phyloP scores from a whole-genome alignment of 345 rosid species.

The Salix purpurea region DNA sequence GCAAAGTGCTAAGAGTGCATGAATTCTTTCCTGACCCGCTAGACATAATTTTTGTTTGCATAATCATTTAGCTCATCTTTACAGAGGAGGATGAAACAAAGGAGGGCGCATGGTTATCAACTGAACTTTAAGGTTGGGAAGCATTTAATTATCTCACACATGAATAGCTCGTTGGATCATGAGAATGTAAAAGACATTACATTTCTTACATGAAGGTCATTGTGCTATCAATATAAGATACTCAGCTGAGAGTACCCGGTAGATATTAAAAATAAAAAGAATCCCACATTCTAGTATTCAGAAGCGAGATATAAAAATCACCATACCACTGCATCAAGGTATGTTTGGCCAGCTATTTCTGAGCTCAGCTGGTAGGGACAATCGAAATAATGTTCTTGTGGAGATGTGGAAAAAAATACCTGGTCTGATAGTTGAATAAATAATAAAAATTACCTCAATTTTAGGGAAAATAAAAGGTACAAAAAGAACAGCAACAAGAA shows the following conservation, averaged over 20 bases:
- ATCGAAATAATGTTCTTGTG: constrained; percentile 86
- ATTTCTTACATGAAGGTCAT: background rate
- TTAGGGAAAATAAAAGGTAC: background rate
- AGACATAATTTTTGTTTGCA: no score
- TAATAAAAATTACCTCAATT: background rate
- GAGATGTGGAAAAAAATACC: constrained; percentile 59
- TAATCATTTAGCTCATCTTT: no score
- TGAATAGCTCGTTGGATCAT: background rate
- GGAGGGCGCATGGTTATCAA: background rate
- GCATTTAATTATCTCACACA: background rate
- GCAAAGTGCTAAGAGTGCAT: no score
- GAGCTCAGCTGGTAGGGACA: constrained; percentile 91
- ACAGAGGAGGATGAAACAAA: no score
- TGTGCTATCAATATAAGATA: background rate
- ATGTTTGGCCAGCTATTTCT: constrained; percentile 65
- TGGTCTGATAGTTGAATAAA: constrained; percentile 28
- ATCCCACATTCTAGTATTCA: background rate
- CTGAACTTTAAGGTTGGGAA: background rate
- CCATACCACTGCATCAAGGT: constrained; percentile 77
- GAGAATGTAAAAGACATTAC: background rate
- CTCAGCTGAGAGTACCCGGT: background rate
- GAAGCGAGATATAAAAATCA: background rate
- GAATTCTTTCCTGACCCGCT: no score
- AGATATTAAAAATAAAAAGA: background rate
- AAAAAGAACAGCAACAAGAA: background rate